Evolutionary conservation across 768 basidiomycete species (phyloP), one percentile per base, ranked within the genome.

Genomic region (Termitomyces sp.): DNA sequence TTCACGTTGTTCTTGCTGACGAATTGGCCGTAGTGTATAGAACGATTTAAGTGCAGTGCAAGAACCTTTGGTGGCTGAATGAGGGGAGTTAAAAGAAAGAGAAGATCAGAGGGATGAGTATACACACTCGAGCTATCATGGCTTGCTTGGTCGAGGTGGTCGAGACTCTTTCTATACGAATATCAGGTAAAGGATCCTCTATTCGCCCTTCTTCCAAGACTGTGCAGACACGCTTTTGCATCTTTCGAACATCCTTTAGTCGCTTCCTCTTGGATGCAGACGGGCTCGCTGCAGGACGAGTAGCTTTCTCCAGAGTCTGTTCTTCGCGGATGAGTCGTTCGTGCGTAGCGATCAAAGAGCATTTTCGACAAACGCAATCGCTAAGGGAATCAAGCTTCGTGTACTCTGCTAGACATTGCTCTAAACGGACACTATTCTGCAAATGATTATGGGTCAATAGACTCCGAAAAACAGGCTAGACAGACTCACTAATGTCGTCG

Each of bases 311-410:
- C 11, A 93, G 72, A 21, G 76, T 71, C 35, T 83, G 78, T 5
- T 83, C 73, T 53, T 95, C 93, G 9, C 79, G 70, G 40, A 73
- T 68, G 53, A 95, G 76, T 45, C 84, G 76, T 46, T 72, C 72
- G 60, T 83, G 81, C 0, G 97, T 98, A 17, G 87, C 85, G 5
- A 84, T 73, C 57, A 98, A 74, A 1, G 93, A 92, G 66, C 97
- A 99, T 58, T 87, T 86, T 21, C 94, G 85, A 70, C 97, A 99
- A 26, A 93, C 84, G 62, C 93, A 96, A 65, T 95, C 94, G n/a
- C 81, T 82, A 45, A 99, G 77, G 35, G 90, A 70, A 66, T 99
- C 97, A 30, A 96, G 77, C 11, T 86, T 80, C 28, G 93, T 96
- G 68, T 95, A 97, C 43, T 96, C 90, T 55, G 82, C 81, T 11